phyloP scores from a whole-genome alignment of 768 basidiomycete species.

The Symmetrospora coprosmae region DNA sequence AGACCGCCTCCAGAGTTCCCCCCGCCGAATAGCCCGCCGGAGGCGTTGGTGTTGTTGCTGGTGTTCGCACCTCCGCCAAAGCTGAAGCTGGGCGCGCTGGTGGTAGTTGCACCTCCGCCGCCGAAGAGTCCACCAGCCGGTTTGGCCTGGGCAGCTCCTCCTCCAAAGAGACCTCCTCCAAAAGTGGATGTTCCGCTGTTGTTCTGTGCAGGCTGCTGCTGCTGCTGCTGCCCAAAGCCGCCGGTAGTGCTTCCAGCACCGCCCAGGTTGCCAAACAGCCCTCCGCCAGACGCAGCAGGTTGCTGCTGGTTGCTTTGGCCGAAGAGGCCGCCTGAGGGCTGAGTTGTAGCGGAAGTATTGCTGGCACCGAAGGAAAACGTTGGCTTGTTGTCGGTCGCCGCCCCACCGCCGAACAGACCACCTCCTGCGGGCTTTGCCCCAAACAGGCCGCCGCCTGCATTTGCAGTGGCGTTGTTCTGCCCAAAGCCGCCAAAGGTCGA shows the following conservation, averaged over 20 bases:
- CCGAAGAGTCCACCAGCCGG: background rate
- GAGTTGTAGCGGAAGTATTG: background rate
- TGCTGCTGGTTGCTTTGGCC: background rate
- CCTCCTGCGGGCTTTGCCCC: background rate
- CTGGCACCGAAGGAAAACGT: background rate
- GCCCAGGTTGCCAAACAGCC: background rate
- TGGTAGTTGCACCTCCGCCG: background rate
- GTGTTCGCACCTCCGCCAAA: conserved; percentile 11
- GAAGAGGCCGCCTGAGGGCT: background rate
- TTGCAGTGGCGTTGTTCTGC: background rate
- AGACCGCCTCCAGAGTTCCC: conserved; percentile 27
- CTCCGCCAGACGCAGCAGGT: background rate
- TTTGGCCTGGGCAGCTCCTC: background rate
- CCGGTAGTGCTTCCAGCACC: too few species aligned
- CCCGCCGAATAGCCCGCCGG: conserved; percentile 13
- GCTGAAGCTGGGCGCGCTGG: background rate
- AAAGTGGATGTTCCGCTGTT: background rate
- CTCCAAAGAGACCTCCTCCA: background rate
- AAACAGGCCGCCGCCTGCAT: background rate
- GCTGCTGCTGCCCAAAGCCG: too few species aligned
- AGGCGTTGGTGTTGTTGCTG: background rate
- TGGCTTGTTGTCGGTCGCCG: background rate
- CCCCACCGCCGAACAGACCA: background rate
- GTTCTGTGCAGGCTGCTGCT: background rate
- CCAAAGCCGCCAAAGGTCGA: too few species aligned